Evolutionary conservation across 306 rosid species (phyloP).

Genomic region (Cucumis cinereus): DNA sequence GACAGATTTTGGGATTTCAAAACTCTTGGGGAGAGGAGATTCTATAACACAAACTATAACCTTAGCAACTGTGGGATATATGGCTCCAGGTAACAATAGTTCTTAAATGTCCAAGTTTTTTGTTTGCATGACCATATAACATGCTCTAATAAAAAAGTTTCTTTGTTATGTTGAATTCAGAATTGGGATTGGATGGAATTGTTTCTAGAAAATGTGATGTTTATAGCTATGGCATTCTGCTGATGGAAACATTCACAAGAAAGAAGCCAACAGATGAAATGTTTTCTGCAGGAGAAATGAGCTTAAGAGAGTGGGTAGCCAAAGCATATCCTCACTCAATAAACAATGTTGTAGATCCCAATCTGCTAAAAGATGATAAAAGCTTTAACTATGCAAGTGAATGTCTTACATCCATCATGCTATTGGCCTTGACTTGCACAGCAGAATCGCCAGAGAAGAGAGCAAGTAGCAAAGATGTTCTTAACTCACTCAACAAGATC

Average conservation of each 20-base stretch:
- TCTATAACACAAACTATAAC: slow-evolving; percentile 15
- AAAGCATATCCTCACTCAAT: slow-evolving; percentile 3
- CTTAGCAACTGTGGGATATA: slow-evolving; percentile 32
- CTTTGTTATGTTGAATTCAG: neutral
- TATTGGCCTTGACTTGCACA: slow-evolving; percentile 2
- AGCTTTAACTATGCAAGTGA: neutral
- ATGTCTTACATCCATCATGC: neutral
- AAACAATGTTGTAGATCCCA: neutral
- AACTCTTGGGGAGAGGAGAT: slow-evolving; percentile 24
- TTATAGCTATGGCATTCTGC: slow-evolving; percentile 27
- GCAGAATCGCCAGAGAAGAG: neutral
- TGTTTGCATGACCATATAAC: neutral
- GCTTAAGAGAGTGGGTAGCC: slow-evolving; percentile 6
- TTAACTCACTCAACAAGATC: neutral
- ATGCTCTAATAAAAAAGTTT: neutral
- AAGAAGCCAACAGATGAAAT: slow-evolving; percentile 30
- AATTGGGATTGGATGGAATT: slow-evolving; percentile 23
- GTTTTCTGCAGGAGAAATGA: slow-evolving; percentile 6
- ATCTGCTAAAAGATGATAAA: neutral
- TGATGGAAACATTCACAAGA: slow-evolving; percentile 31
- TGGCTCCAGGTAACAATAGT: slow-evolving; percentile 29
- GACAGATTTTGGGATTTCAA: slow-evolving; percentile 23
- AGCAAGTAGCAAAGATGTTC: neutral
- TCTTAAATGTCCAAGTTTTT: neutral
- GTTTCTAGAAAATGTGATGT: slow-evolving; percentile 27